phyloP scores from a whole-genome alignment of 148 eudicot species.

The Polygonum maritimum region DNA sequence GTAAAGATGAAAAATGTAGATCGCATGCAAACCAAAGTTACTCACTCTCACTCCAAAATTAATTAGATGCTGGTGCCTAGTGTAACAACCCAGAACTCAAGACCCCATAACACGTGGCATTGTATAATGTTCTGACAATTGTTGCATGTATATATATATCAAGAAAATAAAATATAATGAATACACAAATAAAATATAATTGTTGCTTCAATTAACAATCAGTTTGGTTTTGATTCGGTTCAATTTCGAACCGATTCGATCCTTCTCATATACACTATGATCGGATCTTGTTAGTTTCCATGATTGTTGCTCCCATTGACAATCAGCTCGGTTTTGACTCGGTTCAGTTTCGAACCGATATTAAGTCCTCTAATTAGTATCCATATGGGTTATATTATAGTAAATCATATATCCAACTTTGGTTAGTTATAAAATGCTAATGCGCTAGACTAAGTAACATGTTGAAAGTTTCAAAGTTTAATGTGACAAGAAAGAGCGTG shows the following conservation, averaged over 20 bases:
- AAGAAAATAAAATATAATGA: background rate
- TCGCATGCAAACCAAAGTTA: too few relatives aligned
- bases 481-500: slow-evolving; percentile 3
- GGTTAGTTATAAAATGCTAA: background rate
- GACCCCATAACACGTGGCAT: background rate
- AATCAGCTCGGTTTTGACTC: too few relatives aligned
- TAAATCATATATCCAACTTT: background rate
- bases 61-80: background rate
- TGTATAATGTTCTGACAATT: background rate
- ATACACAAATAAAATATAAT: too few relatives aligned
- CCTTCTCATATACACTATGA: background rate
- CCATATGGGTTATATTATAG: too few relatives aligned
- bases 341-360: too few relatives aligned
- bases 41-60: too few relatives aligned
- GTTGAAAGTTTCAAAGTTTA: background rate
- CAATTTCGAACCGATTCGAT: too few relatives aligned
- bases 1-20: too few relatives aligned
- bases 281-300: background rate
- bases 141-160: background rate
- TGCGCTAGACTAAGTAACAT: too few relatives aligned
- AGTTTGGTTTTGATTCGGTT: too few relatives aligned
- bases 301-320: background rate
- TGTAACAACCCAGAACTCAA: background rate
- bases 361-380: too few relatives aligned
- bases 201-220: too few relatives aligned